phyloP scores from a whole-genome alignment of 2,329 filamentous ascomycete species.

The Dendryphion nanum region DNA sequence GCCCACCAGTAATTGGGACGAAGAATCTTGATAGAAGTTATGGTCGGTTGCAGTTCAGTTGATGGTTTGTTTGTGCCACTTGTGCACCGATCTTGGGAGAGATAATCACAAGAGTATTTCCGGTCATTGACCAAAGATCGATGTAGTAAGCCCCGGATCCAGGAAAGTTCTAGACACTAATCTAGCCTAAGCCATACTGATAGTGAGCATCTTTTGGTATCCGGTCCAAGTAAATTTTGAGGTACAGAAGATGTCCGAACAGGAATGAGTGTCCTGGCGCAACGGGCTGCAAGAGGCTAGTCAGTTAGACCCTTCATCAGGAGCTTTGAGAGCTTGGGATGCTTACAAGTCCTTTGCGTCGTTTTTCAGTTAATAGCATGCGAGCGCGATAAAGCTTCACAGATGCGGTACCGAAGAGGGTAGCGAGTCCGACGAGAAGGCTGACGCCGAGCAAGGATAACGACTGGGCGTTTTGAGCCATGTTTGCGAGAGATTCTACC shows the following conservation, averaged over 20 bases:
- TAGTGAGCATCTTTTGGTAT: slow-evolving; percentile 8
- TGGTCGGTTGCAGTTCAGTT: slow-evolving; percentile 5
- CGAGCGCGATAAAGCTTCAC: slow-evolving; percentile 2
- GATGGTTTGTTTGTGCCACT: slow-evolving; percentile 7
- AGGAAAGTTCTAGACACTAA: slow-evolving; percentile 4
- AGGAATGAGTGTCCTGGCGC: slow-evolving; percentile 9
- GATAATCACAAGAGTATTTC: slow-evolving; percentile 2
- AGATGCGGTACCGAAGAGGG: neutral
- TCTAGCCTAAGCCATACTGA: slow-evolving; percentile 5
- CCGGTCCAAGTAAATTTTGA: slow-evolving; percentile 6
- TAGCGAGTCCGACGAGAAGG: slow-evolving; percentile 1
- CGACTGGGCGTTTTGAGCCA: no score
- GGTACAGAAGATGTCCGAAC: slow-evolving; percentile 8
- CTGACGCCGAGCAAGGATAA: no score
- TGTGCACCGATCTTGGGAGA: slow-evolving; percentile 3
- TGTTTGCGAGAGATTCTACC: no score
- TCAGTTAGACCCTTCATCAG: no score
- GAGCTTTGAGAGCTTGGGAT: neutral
- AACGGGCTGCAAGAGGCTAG: slow-evolving; percentile 3
- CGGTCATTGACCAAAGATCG: slow-evolving; percentile 9
- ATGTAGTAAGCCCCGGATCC: slow-evolving; percentile 6
- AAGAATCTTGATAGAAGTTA: slow-evolving; percentile 6
- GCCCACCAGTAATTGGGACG: slow-evolving; percentile 9
- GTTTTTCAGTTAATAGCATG: neutral
- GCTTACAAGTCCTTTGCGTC: neutral